These are phyloP conservation scores for Exophiala aquamarina DNA, from an alignment of 2,329 filamentous ascomycete species.

Conservation along the genomic window DNA sequence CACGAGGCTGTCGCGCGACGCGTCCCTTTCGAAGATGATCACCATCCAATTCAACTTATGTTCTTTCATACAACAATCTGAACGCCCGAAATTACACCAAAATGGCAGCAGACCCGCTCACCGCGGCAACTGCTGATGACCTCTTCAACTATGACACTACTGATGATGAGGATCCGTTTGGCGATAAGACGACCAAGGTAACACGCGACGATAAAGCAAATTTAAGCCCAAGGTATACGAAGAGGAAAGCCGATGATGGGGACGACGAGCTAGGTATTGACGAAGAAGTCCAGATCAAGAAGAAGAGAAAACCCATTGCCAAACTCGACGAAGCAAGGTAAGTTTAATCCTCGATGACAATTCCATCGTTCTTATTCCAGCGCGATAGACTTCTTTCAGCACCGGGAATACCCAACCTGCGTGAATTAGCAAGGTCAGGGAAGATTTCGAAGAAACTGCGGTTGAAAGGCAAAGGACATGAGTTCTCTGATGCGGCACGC, in stretches of 20 bases:
- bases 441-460: constrained; percentile 23
- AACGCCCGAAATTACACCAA: neutral
- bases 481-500: constrained; percentile 83
- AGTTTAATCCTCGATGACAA: neutral
- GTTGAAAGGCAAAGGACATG: constrained; percentile 91
- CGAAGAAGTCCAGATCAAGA: constrained; percentile 78
- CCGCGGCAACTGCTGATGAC: constrained; percentile 58
- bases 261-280: constrained; percentile 71
- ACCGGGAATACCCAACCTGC: constrained; percentile 79
- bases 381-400: constrained; percentile 70
- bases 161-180: constrained; percentile 42
- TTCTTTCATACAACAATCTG: neutral
- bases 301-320: constrained; percentile 71
- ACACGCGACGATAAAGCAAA: constrained; percentile 27
- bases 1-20: constrained; percentile 6
- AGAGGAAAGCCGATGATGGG: constrained; percentile 47
- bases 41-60: too few relatives aligned
- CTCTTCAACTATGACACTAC: constrained; percentile 70
- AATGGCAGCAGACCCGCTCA: constrained; percentile 25
- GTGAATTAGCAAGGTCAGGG: constrained; percentile 39
- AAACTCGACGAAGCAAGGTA: constrained; percentile 84
- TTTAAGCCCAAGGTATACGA: constrained; percentile 20
- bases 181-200: constrained; percentile 23
- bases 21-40: constrained; percentile 4
- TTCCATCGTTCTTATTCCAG: constrained; percentile 1